Base-by-base conservation (phyloP, 2,329 filamentous ascomycete species). In the Trichoderma gracile region DNA sequence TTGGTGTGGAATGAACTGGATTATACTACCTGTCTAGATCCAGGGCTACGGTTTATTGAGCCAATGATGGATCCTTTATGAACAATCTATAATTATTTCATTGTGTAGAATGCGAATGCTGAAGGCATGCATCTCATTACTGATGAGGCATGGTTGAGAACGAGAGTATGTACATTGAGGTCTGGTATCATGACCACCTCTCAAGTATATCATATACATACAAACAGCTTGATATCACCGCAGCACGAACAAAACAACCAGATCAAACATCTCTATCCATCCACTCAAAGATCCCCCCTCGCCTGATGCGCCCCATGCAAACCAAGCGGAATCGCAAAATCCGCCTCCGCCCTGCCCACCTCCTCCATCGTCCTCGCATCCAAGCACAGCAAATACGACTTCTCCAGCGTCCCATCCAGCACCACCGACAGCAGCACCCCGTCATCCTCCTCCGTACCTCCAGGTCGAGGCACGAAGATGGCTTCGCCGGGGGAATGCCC, bases 401-500 rank as follows among this genome's bases (percentile, higher is more conserved):
- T 83, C 67, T 80, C 79, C 6, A 75, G 76, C n/a, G 74, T 71
- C 0, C 88, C 87, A 71, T 92, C 86, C 2, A 91, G 78, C 4
- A 91, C 84, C 1, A 91, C 82, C 53, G 79, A 85, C 64, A 90
- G 71, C 21, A 90, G 63, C 1, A 86, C 82, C 0, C 87, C 87
- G 62, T 87, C 86, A 68, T 91, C 89, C 71, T 90, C 88, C 0
- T 77, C 80, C 4, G 67, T 69, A 0, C 78, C 73, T 6, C 71
- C 76, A 4, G 78, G 77, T 8, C 76, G 71, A 1, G 82, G 77
- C 1, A 92, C 79, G 67, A 91, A 92, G 38, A 92, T 86, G 0
- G 88, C 80, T 73, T 92, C 89, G 1, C 89, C 85, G 0, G 89
- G 89, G 0, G 86, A 88, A 69, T 91, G 87, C 0, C 83, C 86